Evolutionary conservation across 148 eudicot species (phyloP), one percentile per base, ranked within the genome.

Genomic region (Simmondsia chinensis): DNA sequence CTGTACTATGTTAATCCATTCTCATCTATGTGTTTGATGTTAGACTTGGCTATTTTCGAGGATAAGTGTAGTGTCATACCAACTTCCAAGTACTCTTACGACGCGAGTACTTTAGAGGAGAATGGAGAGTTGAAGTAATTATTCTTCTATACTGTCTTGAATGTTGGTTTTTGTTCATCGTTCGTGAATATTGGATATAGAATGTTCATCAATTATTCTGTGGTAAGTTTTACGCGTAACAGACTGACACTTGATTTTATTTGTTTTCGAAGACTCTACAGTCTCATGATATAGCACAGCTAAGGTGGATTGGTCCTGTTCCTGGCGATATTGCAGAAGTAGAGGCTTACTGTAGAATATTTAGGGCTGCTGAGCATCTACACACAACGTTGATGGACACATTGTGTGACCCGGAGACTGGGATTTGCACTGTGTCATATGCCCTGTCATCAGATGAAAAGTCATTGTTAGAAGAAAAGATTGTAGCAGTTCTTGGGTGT

Each of bases 261-360:
- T 44, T 52, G 35, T 36, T 46, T 61, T 77, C 52, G 54, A 43
- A 72, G 79, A 66, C 73, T 19, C 56, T 43, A 38, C 76, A 74
- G 50, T 65, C 83, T 54, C 68, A 57, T 20, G 86, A 91, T 52
- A 50, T 63, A 19, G 66, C 75, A 23, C 80, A 74, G 38, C 53
- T 72, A 58, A 76, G 77, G 20, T 82, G 88, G 86, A 64, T 78
- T 24, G 99, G 99, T 27, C 99, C 99, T 46, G 74, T 91, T 60
- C 95, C 99, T 20, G 99, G 99, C 33, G 95, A 91, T 61, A 76
- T 91, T 20, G 94, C 99, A 20, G 99, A 91, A 74, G 82, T 91
- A 28, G 99, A 91, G 73, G 95, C 95, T 37, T 91, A 85, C 54
- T 91, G 99, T 65, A 59, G 99, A 63, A 85, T 85, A 54, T 91